These are phyloP conservation scores for Macrocystidia cucumis DNA, from an alignment of 1,284 basidiomycete species.

Conservation along the genomic window DNA sequence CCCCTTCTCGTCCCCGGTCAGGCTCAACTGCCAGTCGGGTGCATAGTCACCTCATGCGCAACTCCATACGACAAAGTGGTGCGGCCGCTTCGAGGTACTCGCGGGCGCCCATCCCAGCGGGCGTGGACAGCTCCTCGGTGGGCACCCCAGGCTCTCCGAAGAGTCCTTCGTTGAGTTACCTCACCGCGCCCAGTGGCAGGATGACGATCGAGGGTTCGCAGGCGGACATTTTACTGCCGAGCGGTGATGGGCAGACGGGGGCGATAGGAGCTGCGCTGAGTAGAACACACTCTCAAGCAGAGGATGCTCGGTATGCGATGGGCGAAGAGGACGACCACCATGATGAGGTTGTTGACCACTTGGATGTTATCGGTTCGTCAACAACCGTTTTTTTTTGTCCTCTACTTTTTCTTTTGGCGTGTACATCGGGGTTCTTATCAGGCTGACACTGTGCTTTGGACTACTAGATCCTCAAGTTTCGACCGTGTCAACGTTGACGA, in stretches of 20 bases:
- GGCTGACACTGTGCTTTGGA: too few relatives aligned
- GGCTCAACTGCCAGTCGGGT: slow-evolving; percentile 19
- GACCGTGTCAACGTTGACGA: slow-evolving; percentile 63
- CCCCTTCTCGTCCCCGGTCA: slow-evolving; percentile 16
- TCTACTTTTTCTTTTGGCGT: slow-evolving; percentile 4
- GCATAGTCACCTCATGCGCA: slow-evolving; percentile 15
- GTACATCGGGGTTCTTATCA: too few relatives aligned
- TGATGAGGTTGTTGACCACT: slow-evolving; percentile 68
- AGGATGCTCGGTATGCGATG: slow-evolving; percentile 8
- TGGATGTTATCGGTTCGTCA: slow-evolving; percentile 64
- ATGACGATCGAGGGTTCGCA: slow-evolving; percentile 19
- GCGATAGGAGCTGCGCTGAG: slow-evolving; percentile 38
- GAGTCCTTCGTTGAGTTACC: slow-evolving; percentile 5
- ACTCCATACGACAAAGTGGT: slow-evolving; percentile 9
- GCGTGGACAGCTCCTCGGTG: slow-evolving; percentile 4
- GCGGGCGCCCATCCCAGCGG: slow-evolving; percentile 4
- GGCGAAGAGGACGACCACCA: slow-evolving; percentile 33
- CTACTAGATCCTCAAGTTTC: slow-evolving; percentile 68
- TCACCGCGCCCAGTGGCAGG: slow-evolving; percentile 13
- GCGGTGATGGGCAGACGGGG: slow-evolving; percentile 21
- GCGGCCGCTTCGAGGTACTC: too few relatives aligned
- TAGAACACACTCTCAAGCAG: slow-evolving; percentile 19
- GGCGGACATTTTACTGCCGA: slow-evolving; percentile 17
- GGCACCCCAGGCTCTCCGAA: slow-evolving; percentile 8
- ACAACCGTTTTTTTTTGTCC: neutral